Evolutionary conservation across 768 basidiomycete species (phyloP).

Genomic region (Filobasidium wieringae): DNA sequence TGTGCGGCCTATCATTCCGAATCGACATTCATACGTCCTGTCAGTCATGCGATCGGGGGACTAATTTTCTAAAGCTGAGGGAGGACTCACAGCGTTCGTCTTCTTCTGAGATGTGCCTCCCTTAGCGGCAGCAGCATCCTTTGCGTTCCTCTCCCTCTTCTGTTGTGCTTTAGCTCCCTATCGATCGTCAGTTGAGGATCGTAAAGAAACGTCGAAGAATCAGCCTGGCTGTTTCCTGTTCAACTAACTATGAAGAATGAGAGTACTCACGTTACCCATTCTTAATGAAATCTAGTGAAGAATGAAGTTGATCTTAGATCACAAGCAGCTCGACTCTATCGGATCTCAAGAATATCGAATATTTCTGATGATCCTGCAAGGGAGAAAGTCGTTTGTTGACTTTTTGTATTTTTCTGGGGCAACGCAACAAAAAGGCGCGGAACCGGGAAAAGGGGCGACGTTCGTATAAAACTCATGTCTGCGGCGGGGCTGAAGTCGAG

Average conservation of each 20-base stretch:
- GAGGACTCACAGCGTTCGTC: neutral
- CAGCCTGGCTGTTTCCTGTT: neutral
- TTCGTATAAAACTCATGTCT: too few species aligned
- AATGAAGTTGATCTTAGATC: neutral
- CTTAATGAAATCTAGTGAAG: neutral
- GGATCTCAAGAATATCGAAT: too few species aligned
- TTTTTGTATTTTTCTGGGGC: too few species aligned
- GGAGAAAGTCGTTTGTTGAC: too few species aligned
- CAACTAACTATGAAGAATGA: neutral
- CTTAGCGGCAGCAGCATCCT: neutral
- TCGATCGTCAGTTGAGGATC: neutral
- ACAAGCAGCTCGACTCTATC: too few species aligned
- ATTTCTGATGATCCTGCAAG: too few species aligned
- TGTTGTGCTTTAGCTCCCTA: neutral
- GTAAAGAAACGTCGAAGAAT: neutral
- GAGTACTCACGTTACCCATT: neutral
- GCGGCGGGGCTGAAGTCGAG: too few species aligned
- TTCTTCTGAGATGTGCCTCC: neutral
- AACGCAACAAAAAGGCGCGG: too few species aligned
- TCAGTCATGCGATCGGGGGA: neutral
- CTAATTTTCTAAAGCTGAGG: neutral
- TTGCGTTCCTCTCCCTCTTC: neutral
- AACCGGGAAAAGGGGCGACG: too few species aligned
- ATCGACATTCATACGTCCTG: neutral
- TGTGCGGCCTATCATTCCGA: neutral